Conservation (phyloP, 352 stramenopile genomes). For the Phytophthora cryptogea region DNA sequence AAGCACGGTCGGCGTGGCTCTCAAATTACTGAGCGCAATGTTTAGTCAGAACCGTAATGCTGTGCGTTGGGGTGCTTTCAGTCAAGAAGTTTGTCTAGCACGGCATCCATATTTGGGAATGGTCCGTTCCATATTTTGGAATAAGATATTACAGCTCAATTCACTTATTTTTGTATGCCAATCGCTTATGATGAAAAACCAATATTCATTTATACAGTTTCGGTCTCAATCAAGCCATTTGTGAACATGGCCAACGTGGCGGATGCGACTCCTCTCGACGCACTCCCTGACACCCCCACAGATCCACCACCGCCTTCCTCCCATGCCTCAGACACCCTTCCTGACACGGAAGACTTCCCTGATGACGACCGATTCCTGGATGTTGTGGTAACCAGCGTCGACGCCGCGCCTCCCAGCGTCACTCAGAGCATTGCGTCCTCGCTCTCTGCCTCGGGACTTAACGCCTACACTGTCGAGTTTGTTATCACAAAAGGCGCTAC, state of each 20-base stretch:
- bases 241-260: neutral
- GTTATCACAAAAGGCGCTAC: conserved; percentile 54
- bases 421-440: conserved; percentile 44
- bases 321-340: neutral
- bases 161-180: no score
- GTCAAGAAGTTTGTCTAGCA: no score
- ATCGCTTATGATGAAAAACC: no score
- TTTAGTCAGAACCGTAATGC: no score
- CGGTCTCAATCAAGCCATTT: no score
- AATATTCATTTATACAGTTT: no score
- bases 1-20: no score
- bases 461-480: conserved; percentile 59
- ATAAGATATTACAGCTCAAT: no score
- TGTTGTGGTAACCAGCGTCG: conserved; percentile 72
- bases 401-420: conserved; percentile 40
- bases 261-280: neutral
- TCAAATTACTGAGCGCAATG: no score
- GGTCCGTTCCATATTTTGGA: no score
- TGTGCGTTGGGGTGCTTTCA: no score
- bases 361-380: conserved; percentile 46
- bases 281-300: neutral
- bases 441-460: conserved; percentile 37
- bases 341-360: neutral
- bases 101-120: no score
- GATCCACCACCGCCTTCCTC: neutral